Conservation (phyloP, 2,329 filamentous ascomycete species). For the Rachicladosporium sp. region DNA sequence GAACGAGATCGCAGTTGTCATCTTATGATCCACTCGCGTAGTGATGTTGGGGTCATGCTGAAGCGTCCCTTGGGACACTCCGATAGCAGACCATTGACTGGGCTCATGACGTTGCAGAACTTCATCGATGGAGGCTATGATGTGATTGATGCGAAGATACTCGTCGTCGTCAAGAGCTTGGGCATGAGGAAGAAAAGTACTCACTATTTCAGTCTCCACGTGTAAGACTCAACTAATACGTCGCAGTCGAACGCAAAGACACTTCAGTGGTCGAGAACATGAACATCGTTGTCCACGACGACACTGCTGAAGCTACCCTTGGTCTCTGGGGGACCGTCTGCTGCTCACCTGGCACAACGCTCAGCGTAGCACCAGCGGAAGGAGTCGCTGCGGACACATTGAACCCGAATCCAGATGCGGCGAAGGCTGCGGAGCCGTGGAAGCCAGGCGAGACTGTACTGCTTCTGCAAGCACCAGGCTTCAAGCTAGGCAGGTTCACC, state of each 20-base stretch:
- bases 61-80: constrained; percentile 36
- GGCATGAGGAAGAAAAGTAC: constrained; percentile 39
- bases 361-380: too few relatives aligned
- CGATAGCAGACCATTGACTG: constrained; percentile 26
- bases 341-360: constrained; percentile 11
- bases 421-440: constrained; percentile 11
- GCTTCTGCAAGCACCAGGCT: constrained; percentile 19
- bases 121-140: constrained; percentile 46
- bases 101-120: constrained; percentile 44
- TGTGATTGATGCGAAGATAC: constrained; percentile 36
- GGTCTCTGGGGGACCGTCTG: constrained; percentile 44
- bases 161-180: constrained; percentile 48
- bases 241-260: constrained; percentile 36
- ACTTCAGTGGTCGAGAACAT: constrained; percentile 33
- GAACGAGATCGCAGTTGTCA: constrained; percentile 43
- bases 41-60: constrained; percentile 31
- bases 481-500: constrained; percentile 18
- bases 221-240: constrained; percentile 2
- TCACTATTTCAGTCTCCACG: too few relatives aligned
- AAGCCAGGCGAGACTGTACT: constrained; percentile 20
- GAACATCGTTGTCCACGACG: constrained; percentile 44
- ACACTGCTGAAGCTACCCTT: constrained; percentile 42
- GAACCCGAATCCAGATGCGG: constrained; percentile 3
- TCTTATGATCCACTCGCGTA: constrained; percentile 41
- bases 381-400: constrained; percentile 1